A percentile compares a stretch with the other conserved stretches of the same genome.
Evolutionary conservation across 1,284 basidiomycete species (phyloP).

Genomic region (Hymenochaete sp.): DNA sequence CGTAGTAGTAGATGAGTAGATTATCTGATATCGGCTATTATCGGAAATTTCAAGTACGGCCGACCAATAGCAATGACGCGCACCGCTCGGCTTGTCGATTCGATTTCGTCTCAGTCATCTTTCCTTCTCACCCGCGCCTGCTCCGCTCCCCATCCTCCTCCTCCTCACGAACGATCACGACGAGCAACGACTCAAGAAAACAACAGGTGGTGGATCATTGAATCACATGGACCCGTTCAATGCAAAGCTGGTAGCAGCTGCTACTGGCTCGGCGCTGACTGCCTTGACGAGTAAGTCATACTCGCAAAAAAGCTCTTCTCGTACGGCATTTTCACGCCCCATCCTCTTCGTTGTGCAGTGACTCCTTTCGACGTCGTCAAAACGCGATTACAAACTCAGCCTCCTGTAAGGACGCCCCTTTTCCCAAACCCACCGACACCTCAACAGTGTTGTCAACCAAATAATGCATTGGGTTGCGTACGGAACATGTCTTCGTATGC

Average conservation of each 20-base stretch:
- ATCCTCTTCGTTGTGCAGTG: constrained; percentile 50
- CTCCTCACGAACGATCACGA: neutral
- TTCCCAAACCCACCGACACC: constrained; percentile 39
- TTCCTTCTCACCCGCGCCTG: neutral
- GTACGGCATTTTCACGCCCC: constrained; percentile 16
- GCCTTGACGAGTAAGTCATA: constrained; percentile 66
- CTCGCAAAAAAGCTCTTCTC: neutral
- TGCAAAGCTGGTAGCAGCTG: constrained; percentile 76
- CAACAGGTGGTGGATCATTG: neutral
- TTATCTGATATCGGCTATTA: neutral
- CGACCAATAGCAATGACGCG: too few species aligned
- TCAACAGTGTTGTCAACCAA: constrained; percentile 62
- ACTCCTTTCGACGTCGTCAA: constrained; percentile 93
- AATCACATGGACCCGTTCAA: constrained; percentile 57
- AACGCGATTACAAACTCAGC: constrained; percentile 84
- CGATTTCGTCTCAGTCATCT: too few species aligned
- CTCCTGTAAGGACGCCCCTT: constrained; percentile 36
- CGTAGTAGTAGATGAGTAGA: too few species aligned
- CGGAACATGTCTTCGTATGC: constrained; percentile 69
- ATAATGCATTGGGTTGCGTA: constrained; percentile 45
- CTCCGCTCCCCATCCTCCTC: neutral
- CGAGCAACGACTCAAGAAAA: neutral
- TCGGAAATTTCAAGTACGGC: too few species aligned
- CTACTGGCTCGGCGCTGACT: constrained; percentile 73
- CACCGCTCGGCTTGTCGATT: too few species aligned